A percentile compares a stretch with the other conserved stretches of the same genome.
phyloP scores from a whole-genome alignment of 768 basidiomycete genomes.

The Phlebiopsis flavidoalba region DNA sequence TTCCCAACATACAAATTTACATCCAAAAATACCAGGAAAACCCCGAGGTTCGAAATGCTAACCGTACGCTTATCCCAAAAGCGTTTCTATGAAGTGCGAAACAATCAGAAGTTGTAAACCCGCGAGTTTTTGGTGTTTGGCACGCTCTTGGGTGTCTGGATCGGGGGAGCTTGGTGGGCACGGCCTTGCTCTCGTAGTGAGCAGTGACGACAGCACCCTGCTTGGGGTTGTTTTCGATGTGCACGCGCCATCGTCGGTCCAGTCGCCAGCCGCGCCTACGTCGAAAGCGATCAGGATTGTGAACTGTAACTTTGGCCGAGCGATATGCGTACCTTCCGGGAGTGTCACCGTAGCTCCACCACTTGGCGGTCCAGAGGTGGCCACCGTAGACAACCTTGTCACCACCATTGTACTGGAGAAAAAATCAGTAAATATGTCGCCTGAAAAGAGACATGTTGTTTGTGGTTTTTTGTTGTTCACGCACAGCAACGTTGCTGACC shows the following conservation, averaged over 20 bases:
- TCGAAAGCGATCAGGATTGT: not conserved
- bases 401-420: constrained; percentile 21
- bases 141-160: constrained; percentile 8
- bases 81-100: not conserved
- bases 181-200: constrained; percentile 14
- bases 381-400: constrained; percentile 21
- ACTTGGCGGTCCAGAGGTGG: constrained; percentile 25
- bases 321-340: constrained; percentile 18
- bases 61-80: not conserved
- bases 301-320: not conserved
- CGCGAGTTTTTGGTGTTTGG: constrained; percentile 11
- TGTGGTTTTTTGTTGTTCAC: constrained; percentile 2
- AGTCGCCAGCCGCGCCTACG: constrained; percentile 21
- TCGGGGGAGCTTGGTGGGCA: constrained; percentile 9
- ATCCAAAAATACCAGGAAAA: not conserved
- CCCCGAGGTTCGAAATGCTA: not conserved
- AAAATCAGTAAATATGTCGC: not conserved
- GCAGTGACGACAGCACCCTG: constrained; percentile 2
- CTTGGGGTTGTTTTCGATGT: constrained; percentile 6
- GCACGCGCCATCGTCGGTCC: constrained; percentile 23
- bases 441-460: not conserved
- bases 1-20: not conserved
- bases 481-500: constrained; percentile 23
- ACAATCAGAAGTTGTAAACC: constrained; percentile 8
- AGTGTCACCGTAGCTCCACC: constrained; percentile 24